These are phyloP conservation scores for Saccharum hybrid DNA, from an alignment of 202 grass and related monocot genomes.

Conservation along the genomic window DNA sequence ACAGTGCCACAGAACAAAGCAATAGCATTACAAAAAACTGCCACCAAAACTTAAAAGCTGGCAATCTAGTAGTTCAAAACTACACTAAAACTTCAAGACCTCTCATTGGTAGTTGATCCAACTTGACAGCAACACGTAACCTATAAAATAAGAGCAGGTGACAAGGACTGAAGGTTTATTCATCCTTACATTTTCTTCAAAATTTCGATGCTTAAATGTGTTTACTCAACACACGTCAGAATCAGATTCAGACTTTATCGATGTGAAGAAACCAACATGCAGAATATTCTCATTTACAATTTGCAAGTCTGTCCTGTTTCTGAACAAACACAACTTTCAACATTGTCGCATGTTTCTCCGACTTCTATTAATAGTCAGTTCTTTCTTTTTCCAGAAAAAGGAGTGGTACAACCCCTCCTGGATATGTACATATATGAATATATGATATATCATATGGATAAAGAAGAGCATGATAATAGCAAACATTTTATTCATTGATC, in stretches of 20 bases:
- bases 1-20: neutral
- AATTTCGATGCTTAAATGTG: neutral
- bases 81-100: constrained; percentile 14
- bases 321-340: neutral
- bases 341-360: neutral
- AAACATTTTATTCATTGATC: neutral
- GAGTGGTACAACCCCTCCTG: too few relatives aligned
- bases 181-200: neutral
- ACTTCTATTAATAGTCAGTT: neutral
- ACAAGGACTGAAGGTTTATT: constrained; percentile 11
- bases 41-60: constrained; percentile 8
- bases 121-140: neutral
- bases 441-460: neutral
- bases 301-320: constrained; percentile 20
- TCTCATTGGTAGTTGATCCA: neutral
- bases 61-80: constrained; percentile 25
- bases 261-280: constrained; percentile 5
- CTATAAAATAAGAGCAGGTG: constrained; percentile 6
- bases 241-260: constrained; percentile 31
- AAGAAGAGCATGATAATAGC: neutral
- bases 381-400: too few relatives aligned
- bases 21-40: constrained; percentile 1
- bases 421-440: neutral
- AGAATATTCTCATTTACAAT: neutral
- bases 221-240: constrained; percentile 1